Percentiles rank a stretch among this genome's conserved stretches.
phyloP scores from a whole-genome alignment of 2,329 filamentous ascomycete species.

The Stagonosporopsis cucurbitacearum region DNA sequence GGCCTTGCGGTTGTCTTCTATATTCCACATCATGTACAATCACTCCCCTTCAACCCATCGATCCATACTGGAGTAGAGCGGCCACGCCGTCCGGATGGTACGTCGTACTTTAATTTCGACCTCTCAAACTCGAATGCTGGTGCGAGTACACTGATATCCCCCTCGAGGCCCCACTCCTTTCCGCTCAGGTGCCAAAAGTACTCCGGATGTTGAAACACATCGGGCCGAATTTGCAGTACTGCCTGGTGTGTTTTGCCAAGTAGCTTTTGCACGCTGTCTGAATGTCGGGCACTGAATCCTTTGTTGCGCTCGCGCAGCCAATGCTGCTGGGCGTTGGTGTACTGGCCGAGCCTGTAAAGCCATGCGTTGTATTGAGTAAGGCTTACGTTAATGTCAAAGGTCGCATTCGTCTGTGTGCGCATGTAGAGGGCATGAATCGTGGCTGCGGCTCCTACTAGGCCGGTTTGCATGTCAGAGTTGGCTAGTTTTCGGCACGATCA shows the following conservation, averaged over 20 bases:
- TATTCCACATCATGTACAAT: not conserved
- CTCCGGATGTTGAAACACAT: not conserved
- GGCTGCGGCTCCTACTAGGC: not conserved
- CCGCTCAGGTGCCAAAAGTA: not conserved
- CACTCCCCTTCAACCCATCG: not conserved
- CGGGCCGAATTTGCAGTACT: not conserved
- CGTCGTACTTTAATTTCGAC: not conserved
- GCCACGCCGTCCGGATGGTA: not conserved
- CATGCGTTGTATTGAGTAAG: not conserved
- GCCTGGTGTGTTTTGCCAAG: not conserved
- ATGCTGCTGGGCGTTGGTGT: not conserved
- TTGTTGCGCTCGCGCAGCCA: not conserved
- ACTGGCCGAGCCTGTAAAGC: not conserved
- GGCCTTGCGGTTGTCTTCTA: not conserved
- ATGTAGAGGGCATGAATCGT: not conserved
- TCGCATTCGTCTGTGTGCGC: not conserved
- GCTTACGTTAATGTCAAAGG: not conserved
- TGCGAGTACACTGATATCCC: not conserved
- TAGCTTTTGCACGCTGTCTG: not conserved
- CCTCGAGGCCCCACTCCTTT: not conserved
- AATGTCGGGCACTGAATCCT: not conserved
- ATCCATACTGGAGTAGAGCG: not conserved
- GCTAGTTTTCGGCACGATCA: not conserved
- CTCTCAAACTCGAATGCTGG: not conserved
- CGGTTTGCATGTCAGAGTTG: not conserved